Conservation (phyloP, 257 asterid genomes). For the Anisodus acutangulus region DNA sequence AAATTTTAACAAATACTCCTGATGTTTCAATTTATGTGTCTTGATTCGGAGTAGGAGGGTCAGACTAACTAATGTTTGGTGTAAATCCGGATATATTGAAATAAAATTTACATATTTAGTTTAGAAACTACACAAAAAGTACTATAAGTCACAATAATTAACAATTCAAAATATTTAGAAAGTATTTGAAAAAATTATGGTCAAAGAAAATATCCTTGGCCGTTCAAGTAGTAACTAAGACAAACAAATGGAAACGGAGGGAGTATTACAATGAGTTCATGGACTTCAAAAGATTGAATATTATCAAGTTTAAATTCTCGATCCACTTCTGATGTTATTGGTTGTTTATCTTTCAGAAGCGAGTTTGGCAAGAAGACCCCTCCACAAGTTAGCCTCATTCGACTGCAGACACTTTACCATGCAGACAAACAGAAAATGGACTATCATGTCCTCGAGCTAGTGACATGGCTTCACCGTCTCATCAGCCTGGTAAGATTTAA, state of each 20-base stretch:
- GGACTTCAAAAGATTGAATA: background rate
- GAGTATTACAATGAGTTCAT: too few relatives aligned
- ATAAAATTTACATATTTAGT: too few relatives aligned
- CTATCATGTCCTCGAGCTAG: conserved; percentile 68
- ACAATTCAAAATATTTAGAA: too few relatives aligned
- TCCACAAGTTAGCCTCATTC: conserved; percentile 55
- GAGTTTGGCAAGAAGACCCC: conserved; percentile 75
- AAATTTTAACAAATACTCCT: background rate
- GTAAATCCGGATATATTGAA: too few relatives aligned
- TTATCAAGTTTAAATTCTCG: background rate
- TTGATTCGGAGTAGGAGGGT: too few relatives aligned
- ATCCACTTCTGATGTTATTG: background rate
- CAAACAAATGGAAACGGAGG: too few relatives aligned
- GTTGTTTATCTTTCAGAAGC: conserved; percentile 46
- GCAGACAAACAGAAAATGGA: conserved; percentile 82
- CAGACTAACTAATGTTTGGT: too few relatives aligned
- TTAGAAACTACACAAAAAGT: background rate
- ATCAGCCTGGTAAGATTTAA: conserved; percentile 67
- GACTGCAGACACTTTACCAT: conserved; percentile 88
- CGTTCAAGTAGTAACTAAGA: too few relatives aligned
- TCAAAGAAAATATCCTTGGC: too few relatives aligned
- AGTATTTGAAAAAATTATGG: too few relatives aligned
- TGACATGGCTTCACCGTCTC: conserved; percentile 85
- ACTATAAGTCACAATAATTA: too few relatives aligned
- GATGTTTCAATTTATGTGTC: too few relatives aligned